Evolutionary conservation across 305 asterid species (phyloP), one percentile per base, ranked within the genome.

Genomic region (Fraxinus platypoda): DNA sequence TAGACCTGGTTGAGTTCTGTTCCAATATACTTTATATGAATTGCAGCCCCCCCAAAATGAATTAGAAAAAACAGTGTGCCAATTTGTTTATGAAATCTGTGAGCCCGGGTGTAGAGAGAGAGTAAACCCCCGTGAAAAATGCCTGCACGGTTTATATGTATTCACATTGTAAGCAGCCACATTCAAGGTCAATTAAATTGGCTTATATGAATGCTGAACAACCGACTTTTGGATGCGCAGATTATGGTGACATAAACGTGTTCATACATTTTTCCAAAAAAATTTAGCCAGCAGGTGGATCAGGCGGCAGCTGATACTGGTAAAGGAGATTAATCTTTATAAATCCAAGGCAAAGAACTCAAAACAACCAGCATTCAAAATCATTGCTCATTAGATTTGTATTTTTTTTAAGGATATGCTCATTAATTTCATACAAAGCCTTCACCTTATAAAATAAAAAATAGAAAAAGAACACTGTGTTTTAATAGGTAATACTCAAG

Each of bases 341-440:
- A 78, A 26, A 28, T 52, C 34, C 43, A 80, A 25, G 34, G 43
- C 31, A 73, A 52, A 59, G 33, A 80, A 28, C 85, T 54, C 9
- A 6, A 70, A 59, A 59, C 81, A 57, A 77, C 26, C 66, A n/a
- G 21, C 11, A 57, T 57, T 78, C 77, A 75, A 81, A 33, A 75
- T 23, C 78, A 57, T 4, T 33, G 72, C 66, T 73, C 71, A 64
- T 57, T 57, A 19, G 28, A 19, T 19, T 57, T 17, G 19, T 41
- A 41, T 11, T 41, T 41, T 2, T 19, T 57, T 57, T 57, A 19
- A 57, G 68, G 28, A 57, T 57, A 57, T 57, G 28, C 68, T n/a
- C 68, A n/a, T 54, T 54, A 54, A 7, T 5, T n/a, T 54, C 66
- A 19, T 19, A 57, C 26, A 57, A 19, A 6, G 25, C 26, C 26